These are phyloP conservation scores for Sporothrix phasma DNA, from an alignment of 2,329 filamentous ascomycete species.

Conservation along the genomic window DNA sequence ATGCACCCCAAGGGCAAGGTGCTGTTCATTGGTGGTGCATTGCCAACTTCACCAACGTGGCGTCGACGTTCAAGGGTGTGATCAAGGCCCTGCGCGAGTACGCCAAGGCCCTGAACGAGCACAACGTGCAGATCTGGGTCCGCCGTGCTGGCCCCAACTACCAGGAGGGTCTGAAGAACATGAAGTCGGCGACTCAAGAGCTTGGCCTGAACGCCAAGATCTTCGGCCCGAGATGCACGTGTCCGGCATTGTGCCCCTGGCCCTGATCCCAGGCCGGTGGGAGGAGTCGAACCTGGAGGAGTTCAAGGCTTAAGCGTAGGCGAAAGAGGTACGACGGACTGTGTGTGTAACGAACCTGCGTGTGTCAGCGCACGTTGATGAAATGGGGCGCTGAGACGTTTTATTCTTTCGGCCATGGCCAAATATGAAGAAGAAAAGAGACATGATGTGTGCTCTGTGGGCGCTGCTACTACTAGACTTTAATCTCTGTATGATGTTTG, in stretches of 20 bases:
- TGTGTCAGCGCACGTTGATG: not conserved
- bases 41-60: constrained; percentile 99
- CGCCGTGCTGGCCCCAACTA: constrained; percentile 87
- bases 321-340: not conserved
- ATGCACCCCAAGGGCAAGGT: constrained; percentile 85
- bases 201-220: constrained; percentile 65
- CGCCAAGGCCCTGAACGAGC: constrained; percentile 74
- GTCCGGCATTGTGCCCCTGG: constrained; percentile 89
- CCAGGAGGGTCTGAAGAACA: constrained; percentile 99
- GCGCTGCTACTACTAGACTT: constrained; percentile 8
- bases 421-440: constrained; percentile 1
- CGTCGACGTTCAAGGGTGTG: constrained; percentile 98
- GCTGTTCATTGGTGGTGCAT: constrained; percentile 98
- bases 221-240: constrained; percentile 83
- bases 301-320: constrained; percentile 41
- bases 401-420: not conserved
- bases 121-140: constrained; percentile 98
- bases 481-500: constrained; percentile 5
- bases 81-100: constrained; percentile 93
- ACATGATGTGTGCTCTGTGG: not conserved
- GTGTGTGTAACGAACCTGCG: not conserved
- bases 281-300: constrained; percentile 52
- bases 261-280: constrained; percentile 59
- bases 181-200: constrained; percentile 92
- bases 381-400: not conserved